Base-by-base conservation (phyloP, 306 rosid species). In the Prunus kanzakura region DNA sequence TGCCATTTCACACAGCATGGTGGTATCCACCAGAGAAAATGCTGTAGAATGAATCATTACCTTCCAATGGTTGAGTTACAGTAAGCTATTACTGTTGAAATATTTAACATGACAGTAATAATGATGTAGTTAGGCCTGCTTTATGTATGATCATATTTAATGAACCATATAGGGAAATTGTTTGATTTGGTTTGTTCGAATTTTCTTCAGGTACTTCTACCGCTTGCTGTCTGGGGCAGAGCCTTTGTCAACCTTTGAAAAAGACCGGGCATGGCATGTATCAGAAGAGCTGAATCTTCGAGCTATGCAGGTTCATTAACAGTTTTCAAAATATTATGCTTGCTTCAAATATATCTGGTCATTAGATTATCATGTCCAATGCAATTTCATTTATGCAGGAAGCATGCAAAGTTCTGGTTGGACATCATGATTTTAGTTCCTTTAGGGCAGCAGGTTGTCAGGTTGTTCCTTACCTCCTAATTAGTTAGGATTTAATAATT, bases 401-500 rank as follows among this genome's bases (percentile, higher is more conserved):
- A 71, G 99, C 99, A 55, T 91, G 98, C 89, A 84, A 79, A 67
- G 87, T 92, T 81, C 96, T 92, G 66, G 93, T 87, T 70, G 99
- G 97, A 68, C 81, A 62, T 84, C 99, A 92, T 87, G 98, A 95
- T 86, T 95, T 92, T 84, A 95, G 98, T 80, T 92, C 99, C 84
- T 95, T 95, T 78, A 83, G 99, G 81, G 93, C 97, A 62, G 81
- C 97, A 61, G 98, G 96, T 82, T 91, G 99, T 85, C 99, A 95
- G 97, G 97, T 92, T 79, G 78, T 57, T 52, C 77, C 71, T 81
- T 57, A 60, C 83, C 74, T 69, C 78, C 55, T 12, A n/a, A n/a
- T 25, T 25, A 25, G 13, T 71, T 46, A 32, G 62, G 64, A 56
- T 10, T n/a, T 66, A 25, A 50, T 25, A 25, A 50, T 25, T 9